Evolutionary conservation across 139 green algal genomes (phyloP).

Genomic region (Spirogloea muscicola): DNA sequence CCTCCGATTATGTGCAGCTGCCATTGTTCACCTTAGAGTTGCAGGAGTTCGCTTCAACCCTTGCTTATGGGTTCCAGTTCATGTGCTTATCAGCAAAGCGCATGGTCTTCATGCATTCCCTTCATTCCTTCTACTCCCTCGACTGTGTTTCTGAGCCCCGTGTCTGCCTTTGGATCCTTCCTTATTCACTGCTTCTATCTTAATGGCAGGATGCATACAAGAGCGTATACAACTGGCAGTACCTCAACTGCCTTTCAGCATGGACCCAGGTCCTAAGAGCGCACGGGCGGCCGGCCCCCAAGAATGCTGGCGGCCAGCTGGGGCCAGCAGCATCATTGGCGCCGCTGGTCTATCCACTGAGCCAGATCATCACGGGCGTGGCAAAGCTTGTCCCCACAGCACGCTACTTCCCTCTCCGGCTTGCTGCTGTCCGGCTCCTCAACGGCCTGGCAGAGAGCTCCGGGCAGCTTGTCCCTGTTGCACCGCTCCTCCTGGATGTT

Average conservation of each 20-base stretch:
- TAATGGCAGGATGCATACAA: slow-evolving; percentile 66
- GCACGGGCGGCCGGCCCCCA: too few relatives aligned
- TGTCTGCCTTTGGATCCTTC: too few relatives aligned
- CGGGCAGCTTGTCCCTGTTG: slow-evolving; percentile 69
- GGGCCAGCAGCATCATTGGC: too few relatives aligned
- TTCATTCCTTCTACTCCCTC: too few relatives aligned
- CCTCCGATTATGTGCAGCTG: too few relatives aligned
- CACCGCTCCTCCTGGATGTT: slow-evolving; percentile 75
- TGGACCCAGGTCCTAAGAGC: slow-evolving; percentile 69
- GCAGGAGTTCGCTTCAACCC: too few relatives aligned
- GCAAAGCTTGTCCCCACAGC: slow-evolving; percentile 80
- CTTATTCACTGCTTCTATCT: background rate
- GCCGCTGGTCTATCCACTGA: slow-evolving; percentile 82
- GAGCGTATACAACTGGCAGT: slow-evolving; percentile 86
- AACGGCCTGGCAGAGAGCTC: slow-evolving; percentile 61
- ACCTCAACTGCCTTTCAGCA: slow-evolving; percentile 84
- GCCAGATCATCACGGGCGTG: slow-evolving; percentile 55
- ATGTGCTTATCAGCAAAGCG: too few relatives aligned
- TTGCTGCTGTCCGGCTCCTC: slow-evolving; percentile 62
- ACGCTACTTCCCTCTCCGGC: slow-evolving; percentile 82
- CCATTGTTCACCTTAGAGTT: too few relatives aligned
- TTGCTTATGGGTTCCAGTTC: too few relatives aligned
- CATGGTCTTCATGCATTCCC: too few relatives aligned
- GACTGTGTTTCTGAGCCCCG: too few relatives aligned
- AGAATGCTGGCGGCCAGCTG: too few relatives aligned